Conservation (phyloP, 306 rosid species). For the Oxytropis ochrocephala region DNA sequence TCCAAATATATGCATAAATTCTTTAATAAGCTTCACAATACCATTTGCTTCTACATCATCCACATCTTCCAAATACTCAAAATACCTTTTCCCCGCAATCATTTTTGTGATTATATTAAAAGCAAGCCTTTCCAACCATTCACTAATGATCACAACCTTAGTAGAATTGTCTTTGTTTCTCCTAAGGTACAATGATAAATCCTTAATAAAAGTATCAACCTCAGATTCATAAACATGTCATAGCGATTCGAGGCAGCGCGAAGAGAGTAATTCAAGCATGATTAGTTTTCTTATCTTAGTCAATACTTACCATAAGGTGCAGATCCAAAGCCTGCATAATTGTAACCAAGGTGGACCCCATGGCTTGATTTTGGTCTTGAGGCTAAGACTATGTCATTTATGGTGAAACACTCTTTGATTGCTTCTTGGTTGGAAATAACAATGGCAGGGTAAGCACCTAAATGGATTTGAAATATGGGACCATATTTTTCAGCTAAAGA, state of each 20-base stretch:
- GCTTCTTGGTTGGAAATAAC: conserved; percentile 43
- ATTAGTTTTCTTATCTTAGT: conserved; percentile 34
- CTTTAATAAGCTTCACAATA: conserved; percentile 36
- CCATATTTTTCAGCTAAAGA: conserved; percentile 45
- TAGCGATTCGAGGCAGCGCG: conserved; percentile 34
- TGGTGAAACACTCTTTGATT: conserved; percentile 51
- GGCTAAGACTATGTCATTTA: conserved; percentile 39
- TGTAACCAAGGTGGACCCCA: conserved; percentile 38
- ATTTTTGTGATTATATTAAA: conserved; percentile 34
- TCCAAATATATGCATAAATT: conserved; percentile 40
- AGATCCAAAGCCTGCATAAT: conserved; percentile 44
- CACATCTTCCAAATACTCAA: conserved; percentile 24
- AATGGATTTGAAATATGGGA: conserved; percentile 36
- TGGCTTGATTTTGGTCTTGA: conserved; percentile 39
- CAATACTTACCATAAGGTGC: conserved; percentile 41
- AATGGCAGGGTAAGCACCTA: conserved; percentile 38
- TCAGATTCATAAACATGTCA: conserved; percentile 29
- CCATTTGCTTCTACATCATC: conserved; percentile 36
- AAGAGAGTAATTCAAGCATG: conserved; percentile 35
- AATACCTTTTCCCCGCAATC: conserved; percentile 50
- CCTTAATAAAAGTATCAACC: conserved; percentile 20
- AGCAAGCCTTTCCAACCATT: conserved; percentile 38
- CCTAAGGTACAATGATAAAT: neutral
- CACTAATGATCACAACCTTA: conserved; percentile 41
- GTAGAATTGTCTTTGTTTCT: neutral